phyloP scores from a whole-genome alignment of 1,284 basidiomycete genomes.

The Mycosarcoma mackinlayi region DNA sequence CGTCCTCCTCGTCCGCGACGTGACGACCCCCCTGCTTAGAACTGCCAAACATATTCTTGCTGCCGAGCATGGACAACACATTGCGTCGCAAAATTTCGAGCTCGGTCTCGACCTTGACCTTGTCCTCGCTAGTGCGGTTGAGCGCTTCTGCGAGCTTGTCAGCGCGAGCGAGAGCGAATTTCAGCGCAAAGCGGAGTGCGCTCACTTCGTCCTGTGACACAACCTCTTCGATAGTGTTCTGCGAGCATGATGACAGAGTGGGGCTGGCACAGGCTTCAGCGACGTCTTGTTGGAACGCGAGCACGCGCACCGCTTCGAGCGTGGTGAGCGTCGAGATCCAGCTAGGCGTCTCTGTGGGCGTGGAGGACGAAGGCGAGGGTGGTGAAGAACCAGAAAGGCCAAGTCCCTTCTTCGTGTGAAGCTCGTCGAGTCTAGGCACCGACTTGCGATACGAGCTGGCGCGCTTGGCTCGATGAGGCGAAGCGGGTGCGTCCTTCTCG shows the following conservation, averaged over 20 bases:
- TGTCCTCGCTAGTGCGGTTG: slow-evolving; percentile 19
- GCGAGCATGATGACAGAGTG: not conserved
- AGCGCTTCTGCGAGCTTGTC: slow-evolving; percentile 32
- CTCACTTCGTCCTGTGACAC: slow-evolving; percentile 9
- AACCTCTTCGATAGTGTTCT: not conserved
- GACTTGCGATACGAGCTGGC: slow-evolving; percentile 34
- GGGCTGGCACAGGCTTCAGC: not conserved
- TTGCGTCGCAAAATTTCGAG: slow-evolving; percentile 27
- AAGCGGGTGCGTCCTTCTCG: not conserved
- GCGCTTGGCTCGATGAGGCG: slow-evolving; percentile 8
- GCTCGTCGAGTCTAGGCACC: slow-evolving; percentile 22
- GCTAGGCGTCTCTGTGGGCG: slow-evolving; percentile 12
- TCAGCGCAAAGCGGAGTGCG: slow-evolving; percentile 34
- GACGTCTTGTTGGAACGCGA: slow-evolving; percentile 23
- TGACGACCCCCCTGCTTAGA: not conserved
- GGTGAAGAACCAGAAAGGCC: slow-evolving; percentile 1
- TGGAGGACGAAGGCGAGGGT: slow-evolving; percentile 6
- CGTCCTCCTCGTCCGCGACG: not conserved
- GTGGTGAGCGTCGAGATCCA: slow-evolving; percentile 36
- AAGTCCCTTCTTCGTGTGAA: not conserved
- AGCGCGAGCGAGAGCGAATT: slow-evolving; percentile 16
- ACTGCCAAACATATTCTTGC: slow-evolving; percentile 11
- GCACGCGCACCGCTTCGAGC: slow-evolving; percentile 39
- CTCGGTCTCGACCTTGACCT: slow-evolving; percentile 25
- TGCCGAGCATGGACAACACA: slow-evolving; percentile 35